Conservation (phyloP, 2,329 filamentous ascomycete species). For the Colletotrichum horii region DNA sequence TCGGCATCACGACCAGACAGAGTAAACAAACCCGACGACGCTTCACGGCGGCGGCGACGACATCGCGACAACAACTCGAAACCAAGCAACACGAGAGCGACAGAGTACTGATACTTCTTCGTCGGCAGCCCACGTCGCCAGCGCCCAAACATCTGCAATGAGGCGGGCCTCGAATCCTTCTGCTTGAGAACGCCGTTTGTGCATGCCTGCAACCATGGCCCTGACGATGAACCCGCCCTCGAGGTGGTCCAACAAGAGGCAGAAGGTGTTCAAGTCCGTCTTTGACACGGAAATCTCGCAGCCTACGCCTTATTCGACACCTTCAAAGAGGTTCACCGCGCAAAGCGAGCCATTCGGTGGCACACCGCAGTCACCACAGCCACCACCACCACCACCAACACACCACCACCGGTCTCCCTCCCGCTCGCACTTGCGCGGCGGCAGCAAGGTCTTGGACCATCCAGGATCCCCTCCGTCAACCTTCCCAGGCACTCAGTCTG, state of each 20-base stretch:
- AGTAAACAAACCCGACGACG: conserved; percentile 19
- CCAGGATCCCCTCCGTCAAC: conserved; percentile 25
- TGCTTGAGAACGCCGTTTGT: conserved; percentile 3
- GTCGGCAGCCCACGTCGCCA: not conserved
- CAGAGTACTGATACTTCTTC: not conserved
- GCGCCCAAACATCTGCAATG: not conserved
- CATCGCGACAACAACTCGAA: not conserved
- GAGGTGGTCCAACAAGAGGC: conserved; percentile 33
- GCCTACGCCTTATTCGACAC: conserved; percentile 50
- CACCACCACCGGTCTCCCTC: conserved; percentile 24
- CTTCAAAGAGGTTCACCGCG: conserved; percentile 41
- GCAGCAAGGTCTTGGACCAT: not conserved
- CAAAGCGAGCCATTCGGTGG: conserved; percentile 53
- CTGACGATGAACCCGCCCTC: conserved; percentile 13
- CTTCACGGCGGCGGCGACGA: not conserved
- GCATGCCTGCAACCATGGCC: not conserved
- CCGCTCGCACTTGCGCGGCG: not conserved
- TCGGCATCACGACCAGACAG: conserved; percentile 1
- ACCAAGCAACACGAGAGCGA: not conserved
- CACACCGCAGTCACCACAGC: conserved; percentile 25
- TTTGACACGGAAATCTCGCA: conserved; percentile 58
- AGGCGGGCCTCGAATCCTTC: conserved; percentile 9
- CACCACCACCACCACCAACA: conserved; percentile 26
- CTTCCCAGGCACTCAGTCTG: not conserved
- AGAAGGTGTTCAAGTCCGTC: conserved; percentile 59